A percentile compares a stretch with the other conserved stretches of the same genome.
These are phyloP conservation scores for Pulveroboletus sp. DNA, from an alignment of 768 basidiomycete genomes.

Conservation along the genomic window DNA sequence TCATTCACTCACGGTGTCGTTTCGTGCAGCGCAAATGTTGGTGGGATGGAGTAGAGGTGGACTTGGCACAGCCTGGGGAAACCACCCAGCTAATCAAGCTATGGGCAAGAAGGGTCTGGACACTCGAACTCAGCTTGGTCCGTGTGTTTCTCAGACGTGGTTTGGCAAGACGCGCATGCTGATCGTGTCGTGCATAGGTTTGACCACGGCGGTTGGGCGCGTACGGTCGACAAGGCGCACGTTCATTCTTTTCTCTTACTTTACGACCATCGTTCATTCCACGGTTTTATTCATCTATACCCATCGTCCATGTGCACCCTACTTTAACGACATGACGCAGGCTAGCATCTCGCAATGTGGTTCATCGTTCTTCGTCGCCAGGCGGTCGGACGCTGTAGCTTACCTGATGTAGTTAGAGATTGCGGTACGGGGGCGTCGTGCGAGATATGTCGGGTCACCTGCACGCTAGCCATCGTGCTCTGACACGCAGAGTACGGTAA, in stretches of 20 bases:
- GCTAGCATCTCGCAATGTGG: constrained; percentile 21
- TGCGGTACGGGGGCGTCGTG: not conserved
- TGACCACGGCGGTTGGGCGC: constrained; percentile 1
- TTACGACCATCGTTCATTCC: constrained; percentile 18
- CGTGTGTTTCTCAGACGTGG: constrained; percentile 25
- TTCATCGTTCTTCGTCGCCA: not conserved
- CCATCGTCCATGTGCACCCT: constrained; percentile 24
- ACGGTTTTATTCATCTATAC: constrained; percentile 23
- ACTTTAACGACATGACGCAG: constrained; percentile 26
- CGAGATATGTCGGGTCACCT: not conserved
- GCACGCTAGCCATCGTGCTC: not conserved
- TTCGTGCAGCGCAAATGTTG: constrained; percentile 88
- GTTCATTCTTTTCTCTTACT: constrained; percentile 6
- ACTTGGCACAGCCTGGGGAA: constrained; percentile 57
- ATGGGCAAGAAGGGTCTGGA: constrained; percentile 98
- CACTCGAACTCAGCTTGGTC: constrained; percentile 92
- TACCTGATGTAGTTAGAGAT: not conserved
- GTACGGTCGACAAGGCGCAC: constrained; percentile 1
- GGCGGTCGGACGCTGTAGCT: not conserved
- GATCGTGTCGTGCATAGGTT: constrained; percentile 13
- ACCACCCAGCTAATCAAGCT: constrained; percentile 68
- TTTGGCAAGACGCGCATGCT: not conserved
- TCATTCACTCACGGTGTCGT: not conserved
- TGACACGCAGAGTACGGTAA: not conserved
- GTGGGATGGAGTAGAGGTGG: constrained; percentile 97